Conservation (phyloP, 2,329 filamentous ascomycete genomes). For the Aspergillus arachidicola region DNA sequence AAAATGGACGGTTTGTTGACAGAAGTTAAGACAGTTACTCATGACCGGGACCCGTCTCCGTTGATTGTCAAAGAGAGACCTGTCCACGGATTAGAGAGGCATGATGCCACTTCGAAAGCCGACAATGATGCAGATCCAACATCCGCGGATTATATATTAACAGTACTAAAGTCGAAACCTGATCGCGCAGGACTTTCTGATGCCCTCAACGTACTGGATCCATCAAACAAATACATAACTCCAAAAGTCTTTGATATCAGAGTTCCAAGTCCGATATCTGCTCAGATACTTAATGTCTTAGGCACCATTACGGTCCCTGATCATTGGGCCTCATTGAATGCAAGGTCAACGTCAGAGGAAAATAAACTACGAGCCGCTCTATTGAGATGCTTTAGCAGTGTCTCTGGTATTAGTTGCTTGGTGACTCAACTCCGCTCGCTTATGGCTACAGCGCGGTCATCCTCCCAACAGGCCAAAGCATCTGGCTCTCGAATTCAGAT, state of each 20-base stretch:
- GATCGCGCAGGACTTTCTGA: conserved; percentile 34
- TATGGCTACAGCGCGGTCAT: conserved; percentile 39
- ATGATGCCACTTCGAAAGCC: conserved; percentile 14
- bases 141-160: conserved; percentile 37
- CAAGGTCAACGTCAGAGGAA: conserved; percentile 17
- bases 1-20: conserved; percentile 44
- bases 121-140: conserved; percentile 21
- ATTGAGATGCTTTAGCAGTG: conserved; percentile 67
- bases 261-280: conserved; percentile 65
- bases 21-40: conserved; percentile 41
- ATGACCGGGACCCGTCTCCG: conserved; percentile 22
- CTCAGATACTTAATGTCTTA: conserved; percentile 74
- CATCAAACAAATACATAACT: conserved; percentile 26
- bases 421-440: conserved; percentile 68
- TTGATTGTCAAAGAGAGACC: conserved; percentile 19
- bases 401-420: conserved; percentile 77
- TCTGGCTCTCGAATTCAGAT: conserved; percentile 38
- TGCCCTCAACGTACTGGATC: conserved; percentile 39
- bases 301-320: conserved; percentile 76
- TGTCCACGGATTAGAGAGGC: conserved; percentile 11
- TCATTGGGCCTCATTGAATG: conserved; percentile 71
- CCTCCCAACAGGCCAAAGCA: conserved; percentile 33
- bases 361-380: conserved; percentile 50
- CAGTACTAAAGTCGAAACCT: conserved; percentile 45
- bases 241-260: conserved; percentile 57